Conservation (phyloP, 768 basidiomycete species). For the Phlebiopsis flavidoalba region DNA sequence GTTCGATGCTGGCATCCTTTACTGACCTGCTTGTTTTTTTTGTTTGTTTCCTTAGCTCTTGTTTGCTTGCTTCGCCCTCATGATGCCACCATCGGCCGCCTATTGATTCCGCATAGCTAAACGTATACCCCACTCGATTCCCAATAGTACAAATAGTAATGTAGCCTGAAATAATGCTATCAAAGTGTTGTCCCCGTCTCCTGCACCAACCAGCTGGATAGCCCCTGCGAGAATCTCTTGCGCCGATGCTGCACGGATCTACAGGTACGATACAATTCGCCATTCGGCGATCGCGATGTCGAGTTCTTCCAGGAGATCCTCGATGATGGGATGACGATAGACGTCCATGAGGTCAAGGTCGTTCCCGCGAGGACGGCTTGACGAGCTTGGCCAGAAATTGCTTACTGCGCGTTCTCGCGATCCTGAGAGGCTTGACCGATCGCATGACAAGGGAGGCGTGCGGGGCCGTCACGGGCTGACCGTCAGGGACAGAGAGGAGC, state of each 20-base stretch:
- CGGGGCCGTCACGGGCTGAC: neutral
- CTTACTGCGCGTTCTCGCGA: neutral
- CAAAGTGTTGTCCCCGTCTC: neutral
- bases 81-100: neutral
- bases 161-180: conserved; percentile 5
- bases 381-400: neutral
- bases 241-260: neutral
- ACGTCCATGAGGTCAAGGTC: neutral
- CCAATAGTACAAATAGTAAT: conserved; percentile 4
- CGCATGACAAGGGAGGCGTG: neutral
- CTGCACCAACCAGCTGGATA: no score
- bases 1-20: conserved; percentile 11
- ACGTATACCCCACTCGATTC: conserved; percentile 4
- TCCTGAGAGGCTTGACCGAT: neutral
- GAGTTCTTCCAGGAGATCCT: conserved; percentile 1
- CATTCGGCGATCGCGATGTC: conserved; percentile 9
- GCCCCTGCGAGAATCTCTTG: no score
- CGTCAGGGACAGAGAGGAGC: neutral
- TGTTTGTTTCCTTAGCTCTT: neutral
- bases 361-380: neutral
- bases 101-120: conserved; percentile 1
- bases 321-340: conserved; percentile 6
- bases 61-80: no score
- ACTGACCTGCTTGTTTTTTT: neutral
- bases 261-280: neutral